Base-by-base conservation (phyloP, 179 eudicot species). In the Sideroxylon spinosum region DNA sequence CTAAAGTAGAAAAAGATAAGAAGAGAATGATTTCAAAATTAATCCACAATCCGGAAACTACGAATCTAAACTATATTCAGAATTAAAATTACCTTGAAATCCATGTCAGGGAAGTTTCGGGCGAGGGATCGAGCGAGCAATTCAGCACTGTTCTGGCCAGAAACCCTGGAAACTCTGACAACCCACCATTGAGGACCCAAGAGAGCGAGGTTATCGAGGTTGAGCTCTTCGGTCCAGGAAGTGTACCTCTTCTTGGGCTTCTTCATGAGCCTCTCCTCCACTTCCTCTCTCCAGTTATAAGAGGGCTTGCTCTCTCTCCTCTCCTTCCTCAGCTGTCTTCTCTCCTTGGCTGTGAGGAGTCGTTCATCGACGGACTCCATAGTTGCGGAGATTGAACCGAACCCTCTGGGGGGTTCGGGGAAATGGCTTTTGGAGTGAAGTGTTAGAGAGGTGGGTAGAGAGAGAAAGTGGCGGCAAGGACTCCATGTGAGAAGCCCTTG, bases 161-260 rank as follows among this genome's bases (percentile, higher is more conserved):
- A 46, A 6, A 77, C 86, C 76, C 97, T 83, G 17, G 93, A 81
- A 78, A 92, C 95, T 72, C 89, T 87, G 44, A 91, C 85, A 9
- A 77, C 86, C 98, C 98, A 96, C 99, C 99, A 96, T 23, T 90
- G 95, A 1, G 94, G 93, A 2, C 98, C 99, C 81, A 84, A 78
- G 1, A 49, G 44, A 59, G 97, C 89, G 73, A 96, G 82, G 13
- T 62, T 84, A 71, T 96, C 97, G 55, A 96, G 88, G 61, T 96
- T 94, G 14, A 96, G 92, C 73, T 94, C 92, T 63, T 94, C 99
- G 22, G 85, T 91, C 98, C 95, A 92, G 11, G 91, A 82, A 28
- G 86, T 79, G 61, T 84, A 83, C 68, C 83, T 85, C 81, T 92
- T 92, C 87, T 89, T 92, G 73, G 95, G 93, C 79, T 96, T 96